Base-by-base conservation (phyloP, 805 yeast species). In the Hanseniaspora mollemarum region DNA sequence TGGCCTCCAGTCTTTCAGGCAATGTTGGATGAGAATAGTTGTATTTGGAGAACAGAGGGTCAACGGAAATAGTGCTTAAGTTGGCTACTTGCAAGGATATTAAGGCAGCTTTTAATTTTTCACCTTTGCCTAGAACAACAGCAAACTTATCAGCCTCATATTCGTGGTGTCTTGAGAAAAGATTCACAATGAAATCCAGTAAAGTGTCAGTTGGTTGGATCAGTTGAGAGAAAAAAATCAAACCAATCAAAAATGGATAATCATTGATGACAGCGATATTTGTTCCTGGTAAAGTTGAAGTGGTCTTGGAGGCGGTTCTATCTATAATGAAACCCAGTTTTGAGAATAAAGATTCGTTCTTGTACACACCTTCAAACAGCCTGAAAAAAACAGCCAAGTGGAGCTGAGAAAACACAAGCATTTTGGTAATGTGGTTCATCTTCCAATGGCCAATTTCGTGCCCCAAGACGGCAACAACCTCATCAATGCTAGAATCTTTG, bases 391-490 rank as follows among this genome's bases (percentile, higher is more conserved):
- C 60, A 57, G 83, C 76, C 48, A 81, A 65, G 58, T 84, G 84
- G 4, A 69, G 63, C 66, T 86, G 88, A 43, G 78, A 71, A 55
- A 81, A 74, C 4, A 75, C 60, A 60, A 92, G 67, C 73, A 82
- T 75, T 62, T 80, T 80, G n/a, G 88, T 71, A 54, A 88, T 82
- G 66, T 92, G 99, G 53, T 83, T 80, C 64, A 83, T 74, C 59
- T 82, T 81, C 99, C 99, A 92, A 66, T 92, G 99, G 46, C 99
- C 99, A 58, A 92, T 82, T 70, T 92, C 99, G 63, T 92, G 99
- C n/a, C 95, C 97, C 56, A 90, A 73, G 1, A 92, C 95, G 48
- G 97, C 96, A 48, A 87, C 86, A 37, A 87, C 85, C 67, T 92
- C 94, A 39, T 74, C 76, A 26, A 77, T 75, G 28, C 87, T 68